Conservation (phyloP, 768 basidiomycete genomes). For the Pisolithus sp. region DNA sequence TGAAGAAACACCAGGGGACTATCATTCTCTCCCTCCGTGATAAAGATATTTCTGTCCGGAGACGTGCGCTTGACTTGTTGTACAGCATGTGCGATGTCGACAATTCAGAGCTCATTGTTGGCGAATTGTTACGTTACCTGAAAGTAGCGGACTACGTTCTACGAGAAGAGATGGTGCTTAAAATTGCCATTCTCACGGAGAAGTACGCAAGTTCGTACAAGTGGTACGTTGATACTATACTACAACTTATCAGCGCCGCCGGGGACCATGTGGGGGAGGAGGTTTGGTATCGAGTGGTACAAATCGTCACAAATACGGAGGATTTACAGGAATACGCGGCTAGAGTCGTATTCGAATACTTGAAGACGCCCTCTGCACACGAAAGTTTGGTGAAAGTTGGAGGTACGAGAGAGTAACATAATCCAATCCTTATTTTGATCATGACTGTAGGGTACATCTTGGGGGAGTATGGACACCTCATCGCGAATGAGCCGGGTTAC, state of each 20-base stretch:
- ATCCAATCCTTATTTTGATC: not conserved
- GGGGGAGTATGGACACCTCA: constrained; percentile 96
- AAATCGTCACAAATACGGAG: constrained; percentile 97
- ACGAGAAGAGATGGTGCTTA: constrained; percentile 97
- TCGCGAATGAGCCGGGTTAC: constrained; percentile 91
- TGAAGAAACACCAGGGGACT: constrained; percentile 93
- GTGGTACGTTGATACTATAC: constrained; percentile 98
- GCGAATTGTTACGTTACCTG: constrained; percentile 89
- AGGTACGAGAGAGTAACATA: constrained; percentile 42
- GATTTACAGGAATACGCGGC: constrained; percentile 96
- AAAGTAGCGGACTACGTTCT: constrained; percentile 95
- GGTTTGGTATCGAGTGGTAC: constrained; percentile 99
- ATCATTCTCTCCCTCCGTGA: constrained; percentile 93
- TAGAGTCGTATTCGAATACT: constrained; percentile 82
- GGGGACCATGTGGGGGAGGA: constrained; percentile 99
- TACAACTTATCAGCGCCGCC: constrained; percentile 92
- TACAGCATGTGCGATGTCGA: constrained; percentile 99
- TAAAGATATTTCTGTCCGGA: constrained; percentile 93
- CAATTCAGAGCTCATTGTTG: constrained; percentile 94
- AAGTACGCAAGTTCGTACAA: constrained; percentile 97
- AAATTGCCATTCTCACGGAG: constrained; percentile 98
- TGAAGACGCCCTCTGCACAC: constrained; percentile 79
- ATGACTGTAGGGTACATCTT: constrained; percentile 79
- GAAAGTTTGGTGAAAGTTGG: constrained; percentile 96
- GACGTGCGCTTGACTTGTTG: constrained; percentile 89